A percentile compares a stretch with the other conserved stretches of the same genome.
phyloP scores from a whole-genome alignment of 192 early-diverging fungal species.

The Coemansia sp. region DNA sequence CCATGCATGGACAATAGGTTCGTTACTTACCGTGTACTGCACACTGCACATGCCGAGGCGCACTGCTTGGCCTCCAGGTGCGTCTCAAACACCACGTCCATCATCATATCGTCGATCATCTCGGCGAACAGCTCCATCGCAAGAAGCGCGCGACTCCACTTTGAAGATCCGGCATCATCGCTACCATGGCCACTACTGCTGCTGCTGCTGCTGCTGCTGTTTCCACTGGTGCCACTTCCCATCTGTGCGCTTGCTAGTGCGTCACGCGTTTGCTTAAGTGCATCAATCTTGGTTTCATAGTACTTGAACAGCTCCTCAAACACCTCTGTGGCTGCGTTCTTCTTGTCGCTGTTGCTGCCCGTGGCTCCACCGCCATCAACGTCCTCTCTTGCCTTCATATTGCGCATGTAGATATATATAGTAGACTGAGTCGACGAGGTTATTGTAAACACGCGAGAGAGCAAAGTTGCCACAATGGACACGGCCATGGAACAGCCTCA shows the following conservation, averaged over 20 bases:
- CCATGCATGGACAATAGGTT: too few species aligned
- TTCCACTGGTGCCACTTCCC: constrained; percentile 20
- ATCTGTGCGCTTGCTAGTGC: constrained; percentile 38
- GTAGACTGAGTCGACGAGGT: background rate
- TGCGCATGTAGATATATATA: background rate
- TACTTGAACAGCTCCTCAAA: constrained; percentile 50
- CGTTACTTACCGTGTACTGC: constrained; percentile 71
- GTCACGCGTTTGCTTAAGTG: constrained; percentile 40
- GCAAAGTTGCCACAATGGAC: background rate
- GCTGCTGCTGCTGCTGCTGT: constrained; percentile 29
- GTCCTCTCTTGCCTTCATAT: constrained; percentile 17
- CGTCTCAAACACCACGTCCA: constrained; percentile 74
- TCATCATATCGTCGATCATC: constrained; percentile 73
- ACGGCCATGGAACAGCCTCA: background rate
- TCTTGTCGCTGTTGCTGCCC: constrained; percentile 12
- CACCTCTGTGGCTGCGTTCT: constrained; percentile 14
- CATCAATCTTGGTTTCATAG: constrained; percentile 44
- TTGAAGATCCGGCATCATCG: constrained; percentile 10
- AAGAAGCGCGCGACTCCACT: constrained; percentile 36
- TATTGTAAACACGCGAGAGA: background rate
- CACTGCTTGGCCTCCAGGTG: constrained; percentile 70
- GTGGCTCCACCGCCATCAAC: constrained; percentile 10
- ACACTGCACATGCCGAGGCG: constrained; percentile 69
- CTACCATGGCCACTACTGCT: constrained; percentile 12
- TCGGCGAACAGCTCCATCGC: constrained; percentile 56